These are phyloP conservation scores for Platanus orientalis DNA, from an alignment of 164 flowering plant species.

Conservation along the genomic window DNA sequence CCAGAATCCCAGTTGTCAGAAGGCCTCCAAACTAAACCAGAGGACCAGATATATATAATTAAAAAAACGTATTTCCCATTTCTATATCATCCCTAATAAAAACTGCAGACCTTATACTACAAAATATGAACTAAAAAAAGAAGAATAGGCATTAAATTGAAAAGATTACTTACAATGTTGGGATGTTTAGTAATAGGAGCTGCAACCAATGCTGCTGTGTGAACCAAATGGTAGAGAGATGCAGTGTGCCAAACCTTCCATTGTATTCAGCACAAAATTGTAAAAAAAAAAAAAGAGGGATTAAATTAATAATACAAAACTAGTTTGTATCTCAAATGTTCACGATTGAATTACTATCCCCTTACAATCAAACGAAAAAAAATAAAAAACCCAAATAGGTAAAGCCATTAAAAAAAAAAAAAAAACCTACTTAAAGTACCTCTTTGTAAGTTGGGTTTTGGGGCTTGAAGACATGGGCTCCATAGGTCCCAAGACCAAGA, in stretches of 20 bases:
- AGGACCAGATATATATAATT: conserved; percentile 14
- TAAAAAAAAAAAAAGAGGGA: background rate
- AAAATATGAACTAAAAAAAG: conserved; percentile 4
- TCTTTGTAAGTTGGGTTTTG: conserved; percentile 73
- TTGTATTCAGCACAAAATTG: conserved; percentile 11
- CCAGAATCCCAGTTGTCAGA: conserved; percentile 75
- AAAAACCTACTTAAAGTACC: conserved; percentile 26
- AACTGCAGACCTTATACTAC: conserved; percentile 1
- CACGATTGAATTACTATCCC: too few relatives aligned
- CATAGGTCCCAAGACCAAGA: conserved; percentile 83
- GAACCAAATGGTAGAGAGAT: conserved; percentile 85
- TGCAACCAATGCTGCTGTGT: conserved; percentile 82
- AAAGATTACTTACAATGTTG: conserved; percentile 46
- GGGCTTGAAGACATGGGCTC: conserved; percentile 87
- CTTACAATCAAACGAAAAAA: too few relatives aligned
- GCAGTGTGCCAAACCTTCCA: conserved; percentile 93
- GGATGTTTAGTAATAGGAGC: conserved; percentile 78
- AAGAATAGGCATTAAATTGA: background rate
- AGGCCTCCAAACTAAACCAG: conserved; percentile 81
- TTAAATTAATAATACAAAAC: background rate
- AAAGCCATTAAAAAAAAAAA: background rate
- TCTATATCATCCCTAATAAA: background rate
- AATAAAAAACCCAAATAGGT: background rate
- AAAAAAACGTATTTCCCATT: background rate
- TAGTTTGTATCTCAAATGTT: background rate